Percentiles rank a stretch among this genome's conserved stretches.
phyloP scores from a whole-genome alignment of 495 filamentous ascomycete species.

The Xylaria longipes region DNA sequence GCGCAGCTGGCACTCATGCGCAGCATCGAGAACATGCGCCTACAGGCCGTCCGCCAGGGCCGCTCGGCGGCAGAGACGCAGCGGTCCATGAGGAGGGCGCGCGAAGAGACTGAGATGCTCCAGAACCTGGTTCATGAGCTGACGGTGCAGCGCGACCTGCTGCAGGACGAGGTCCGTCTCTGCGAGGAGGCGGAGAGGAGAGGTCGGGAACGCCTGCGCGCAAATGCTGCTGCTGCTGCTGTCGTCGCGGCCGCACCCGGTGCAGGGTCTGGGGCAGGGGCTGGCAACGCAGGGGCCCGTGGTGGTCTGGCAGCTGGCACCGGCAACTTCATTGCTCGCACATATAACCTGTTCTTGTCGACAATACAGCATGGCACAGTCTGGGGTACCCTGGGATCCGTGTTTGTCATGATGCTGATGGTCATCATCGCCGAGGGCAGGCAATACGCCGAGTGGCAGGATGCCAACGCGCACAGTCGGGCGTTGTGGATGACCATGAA shows the following conservation, averaged over 20 bases:
- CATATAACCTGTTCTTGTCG: not conserved
- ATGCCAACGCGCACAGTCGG: slow-evolving; percentile 27
- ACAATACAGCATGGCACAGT: not conserved
- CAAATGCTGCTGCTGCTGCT: too few relatives aligned
- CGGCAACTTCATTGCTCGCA: not conserved
- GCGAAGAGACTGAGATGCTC: not conserved
- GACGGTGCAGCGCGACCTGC: slow-evolving; percentile 7
- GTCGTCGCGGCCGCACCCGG: not conserved
- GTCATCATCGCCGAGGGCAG: slow-evolving; percentile 24
- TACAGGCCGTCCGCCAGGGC: not conserved
- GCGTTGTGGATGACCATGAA: slow-evolving; percentile 5
- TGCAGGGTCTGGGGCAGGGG: not conserved
- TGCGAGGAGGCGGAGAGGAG: not conserved
- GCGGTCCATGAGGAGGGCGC: not conserved
- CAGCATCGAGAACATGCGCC: not conserved
- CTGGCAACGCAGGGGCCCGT: not conserved
- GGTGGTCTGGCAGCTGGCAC: not conserved
- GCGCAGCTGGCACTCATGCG: not conserved
- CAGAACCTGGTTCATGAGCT: not conserved
- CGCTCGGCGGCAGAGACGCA: not conserved
- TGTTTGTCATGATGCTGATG: not conserved
- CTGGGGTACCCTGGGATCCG: not conserved
- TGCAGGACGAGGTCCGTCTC: not conserved
- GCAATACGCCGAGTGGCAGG: slow-evolving; percentile 21
- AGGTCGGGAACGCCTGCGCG: not conserved